These are phyloP conservation scores for Didymella segeticola DNA, from an alignment of 2,329 filamentous ascomycete genomes.

Conservation along the genomic window DNA sequence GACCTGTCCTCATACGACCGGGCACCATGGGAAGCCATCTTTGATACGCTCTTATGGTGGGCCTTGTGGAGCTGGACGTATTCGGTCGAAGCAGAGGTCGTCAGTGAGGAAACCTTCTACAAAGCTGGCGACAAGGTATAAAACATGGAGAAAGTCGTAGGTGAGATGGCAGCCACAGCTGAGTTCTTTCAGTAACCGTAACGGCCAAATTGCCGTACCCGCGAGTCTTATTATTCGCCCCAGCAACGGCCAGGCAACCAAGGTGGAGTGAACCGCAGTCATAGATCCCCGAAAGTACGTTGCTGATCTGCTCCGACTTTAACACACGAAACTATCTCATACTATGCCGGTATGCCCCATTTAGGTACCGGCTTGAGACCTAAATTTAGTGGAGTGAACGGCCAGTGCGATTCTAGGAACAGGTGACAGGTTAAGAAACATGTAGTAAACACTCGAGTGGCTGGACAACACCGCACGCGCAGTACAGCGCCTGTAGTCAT, in stretches of 20 bases:
- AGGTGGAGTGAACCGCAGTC: not conserved
- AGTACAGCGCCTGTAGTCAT: no score
- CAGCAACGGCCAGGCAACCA: not conserved
- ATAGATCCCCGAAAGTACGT: not conserved
- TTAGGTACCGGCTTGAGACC: not conserved
- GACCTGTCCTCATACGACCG: slow-evolving; percentile 22
- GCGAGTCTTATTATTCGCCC: not conserved
- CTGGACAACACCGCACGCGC: not conserved
- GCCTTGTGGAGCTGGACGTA: no score
- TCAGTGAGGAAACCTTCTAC: not conserved
- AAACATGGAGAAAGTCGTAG: not conserved
- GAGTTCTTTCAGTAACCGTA: not conserved
- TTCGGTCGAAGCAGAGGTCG: not conserved
- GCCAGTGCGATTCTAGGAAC: slow-evolving; percentile 1
- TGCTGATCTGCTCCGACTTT: not conserved
- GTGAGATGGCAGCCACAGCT: not conserved
- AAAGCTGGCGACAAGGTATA: not conserved
- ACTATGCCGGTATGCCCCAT: not conserved
- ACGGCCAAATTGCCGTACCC: not conserved
- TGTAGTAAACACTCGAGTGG: not conserved
- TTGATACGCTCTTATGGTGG: not conserved
- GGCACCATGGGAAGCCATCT: not conserved
- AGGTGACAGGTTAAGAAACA: not conserved
- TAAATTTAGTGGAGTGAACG: not conserved
- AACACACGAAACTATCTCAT: not conserved